Percentiles rank a stretch among this genome's conserved stretches.
Conservation (phyloP, 2,329 filamentous ascomycete species). For the Chrysoporthe deuterocubensis region DNA sequence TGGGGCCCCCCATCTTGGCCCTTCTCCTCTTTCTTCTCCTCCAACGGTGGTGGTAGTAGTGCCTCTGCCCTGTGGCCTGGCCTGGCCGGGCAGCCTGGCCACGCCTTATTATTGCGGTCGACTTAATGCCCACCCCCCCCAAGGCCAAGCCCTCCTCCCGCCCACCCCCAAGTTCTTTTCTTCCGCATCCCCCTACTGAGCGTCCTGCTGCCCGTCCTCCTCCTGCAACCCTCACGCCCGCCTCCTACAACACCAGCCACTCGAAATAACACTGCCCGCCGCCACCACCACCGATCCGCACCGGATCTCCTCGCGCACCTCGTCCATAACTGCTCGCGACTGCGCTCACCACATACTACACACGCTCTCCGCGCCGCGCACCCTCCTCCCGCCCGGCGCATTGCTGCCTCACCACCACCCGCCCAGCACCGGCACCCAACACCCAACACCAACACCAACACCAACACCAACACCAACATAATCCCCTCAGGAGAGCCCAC, state of each 20-base stretch:
- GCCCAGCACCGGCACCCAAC: slow-evolving; percentile 2
- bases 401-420: slow-evolving; percentile 12
- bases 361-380: slow-evolving; percentile 19
- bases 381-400: slow-evolving; percentile 26
- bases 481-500: too few species aligned
- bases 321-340: slow-evolving; percentile 23
- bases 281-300: slow-evolving; percentile 15
- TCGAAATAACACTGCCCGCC: slow-evolving; percentile 17
- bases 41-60: neutral
- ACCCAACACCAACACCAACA: neutral
- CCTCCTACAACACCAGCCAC: slow-evolving; percentile 18
- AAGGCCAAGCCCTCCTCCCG: slow-evolving; percentile 26
- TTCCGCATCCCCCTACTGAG: slow-evolving; percentile 6
- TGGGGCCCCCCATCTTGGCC: slow-evolving; percentile 3
- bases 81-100: too few species aligned
- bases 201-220: slow-evolving; percentile 12
- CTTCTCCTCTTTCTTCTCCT: slow-evolving; percentile 6
- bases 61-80: too few species aligned
- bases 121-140: slow-evolving; percentile 26
- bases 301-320: slow-evolving; percentile 21
- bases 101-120: neutral
- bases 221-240: slow-evolving; percentile 1
- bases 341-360: slow-evolving; percentile 1
- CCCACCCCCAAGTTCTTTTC: slow-evolving; percentile 26
- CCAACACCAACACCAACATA: too few species aligned